Evolutionary conservation across 495 filamentous ascomycete genomes (phyloP).

Genomic region (Penicillium turbatum): DNA sequence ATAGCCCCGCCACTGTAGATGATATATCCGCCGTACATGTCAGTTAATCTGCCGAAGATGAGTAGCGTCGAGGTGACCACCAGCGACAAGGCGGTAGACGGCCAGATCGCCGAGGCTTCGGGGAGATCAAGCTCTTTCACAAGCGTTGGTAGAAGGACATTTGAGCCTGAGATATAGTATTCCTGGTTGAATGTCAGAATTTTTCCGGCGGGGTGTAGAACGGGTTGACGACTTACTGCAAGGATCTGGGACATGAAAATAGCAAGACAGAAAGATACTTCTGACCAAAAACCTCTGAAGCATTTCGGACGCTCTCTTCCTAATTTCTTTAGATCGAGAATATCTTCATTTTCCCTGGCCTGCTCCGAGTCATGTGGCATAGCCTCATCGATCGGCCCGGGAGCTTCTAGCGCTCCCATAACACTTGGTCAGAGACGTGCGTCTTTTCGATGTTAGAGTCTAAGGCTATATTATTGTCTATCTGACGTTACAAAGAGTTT

Average conservation of each 20-base stretch:
- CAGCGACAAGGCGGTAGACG: conserved; percentile 71
- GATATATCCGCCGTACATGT: conserved; percentile 72
- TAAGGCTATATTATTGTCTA: background rate
- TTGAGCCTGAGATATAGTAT: conserved; percentile 86
- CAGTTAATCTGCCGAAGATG: conserved; percentile 69
- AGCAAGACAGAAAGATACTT: conserved; percentile 68
- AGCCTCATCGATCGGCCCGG: background rate
- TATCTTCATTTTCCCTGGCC: conserved; percentile 3
- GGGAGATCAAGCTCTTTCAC: conserved; percentile 61
- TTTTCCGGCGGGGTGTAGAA: background rate
- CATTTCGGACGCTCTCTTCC: conserved; percentile 65
- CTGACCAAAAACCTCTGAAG: conserved; percentile 58
- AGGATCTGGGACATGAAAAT: conserved; percentile 71
- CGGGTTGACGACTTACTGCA: conserved; percentile 42
- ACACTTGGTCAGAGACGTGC: background rate
- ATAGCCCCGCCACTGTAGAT: conserved; percentile 63
- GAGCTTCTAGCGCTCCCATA: background rate
- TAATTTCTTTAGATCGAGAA: conserved; percentile 52
- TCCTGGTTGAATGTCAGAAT: conserved; percentile 40
- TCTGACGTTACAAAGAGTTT: background rate
- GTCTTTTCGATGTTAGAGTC: background rate
- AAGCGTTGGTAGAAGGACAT: conserved; percentile 70
- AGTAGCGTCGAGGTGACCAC: conserved; percentile 71
- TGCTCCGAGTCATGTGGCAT: background rate
- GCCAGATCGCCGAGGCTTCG: conserved; percentile 65